A percentile compares a stretch with the other conserved stretches of the same genome.
Conservation (phyloP, 1,284 basidiomycete species). For the Termitomyces sp. region DNA sequence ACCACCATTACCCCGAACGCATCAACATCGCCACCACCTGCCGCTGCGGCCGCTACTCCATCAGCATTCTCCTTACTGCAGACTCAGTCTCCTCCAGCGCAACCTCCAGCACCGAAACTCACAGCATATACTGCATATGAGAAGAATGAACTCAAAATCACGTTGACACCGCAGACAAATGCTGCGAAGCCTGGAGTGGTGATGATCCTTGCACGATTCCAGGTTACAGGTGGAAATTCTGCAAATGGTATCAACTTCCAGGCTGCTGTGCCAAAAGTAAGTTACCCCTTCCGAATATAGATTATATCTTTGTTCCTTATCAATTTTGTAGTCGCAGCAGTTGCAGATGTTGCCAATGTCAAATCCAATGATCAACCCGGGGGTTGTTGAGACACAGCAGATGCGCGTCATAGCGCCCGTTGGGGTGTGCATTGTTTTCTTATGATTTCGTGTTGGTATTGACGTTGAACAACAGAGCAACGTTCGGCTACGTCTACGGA, state of each 20-base stretch:
- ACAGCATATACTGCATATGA: conserved; percentile 87
- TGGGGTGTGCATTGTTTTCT: conserved; percentile 57
- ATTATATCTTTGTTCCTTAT: not conserved
- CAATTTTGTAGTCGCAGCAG: conserved; percentile 78
- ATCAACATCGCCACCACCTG: conserved; percentile 28
- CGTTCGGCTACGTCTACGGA: conserved; percentile 80
- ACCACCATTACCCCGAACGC: conserved; percentile 30
- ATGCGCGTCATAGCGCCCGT: conserved; percentile 87
- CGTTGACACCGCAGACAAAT: conserved; percentile 82
- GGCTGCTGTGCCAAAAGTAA: conserved; percentile 94
- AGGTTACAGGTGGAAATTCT: conserved; percentile 50
- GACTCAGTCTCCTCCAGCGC: conserved; percentile 29
- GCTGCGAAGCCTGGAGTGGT: conserved; percentile 79
- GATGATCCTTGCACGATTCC: conserved; percentile 88
- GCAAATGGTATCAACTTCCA: conserved; percentile 83
- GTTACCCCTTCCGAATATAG: conserved; percentile 15
- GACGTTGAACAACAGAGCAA: conserved; percentile 54
- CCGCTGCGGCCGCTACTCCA: conserved; percentile 25
- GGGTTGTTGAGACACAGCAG: conserved; percentile 87
- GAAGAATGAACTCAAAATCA: conserved; percentile 85
- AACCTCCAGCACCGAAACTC: conserved; percentile 48
- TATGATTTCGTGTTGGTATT: not conserved
- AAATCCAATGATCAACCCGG: conserved; percentile 73
- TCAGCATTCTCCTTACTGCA: conserved; percentile 33
- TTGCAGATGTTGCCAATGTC: conserved; percentile 98